Percentiles rank a stretch among this genome's conserved stretches.
Evolutionary conservation across 2,329 filamentous ascomycete species (phyloP).

Genomic region (Neopestalotiopsis clavispora): DNA sequence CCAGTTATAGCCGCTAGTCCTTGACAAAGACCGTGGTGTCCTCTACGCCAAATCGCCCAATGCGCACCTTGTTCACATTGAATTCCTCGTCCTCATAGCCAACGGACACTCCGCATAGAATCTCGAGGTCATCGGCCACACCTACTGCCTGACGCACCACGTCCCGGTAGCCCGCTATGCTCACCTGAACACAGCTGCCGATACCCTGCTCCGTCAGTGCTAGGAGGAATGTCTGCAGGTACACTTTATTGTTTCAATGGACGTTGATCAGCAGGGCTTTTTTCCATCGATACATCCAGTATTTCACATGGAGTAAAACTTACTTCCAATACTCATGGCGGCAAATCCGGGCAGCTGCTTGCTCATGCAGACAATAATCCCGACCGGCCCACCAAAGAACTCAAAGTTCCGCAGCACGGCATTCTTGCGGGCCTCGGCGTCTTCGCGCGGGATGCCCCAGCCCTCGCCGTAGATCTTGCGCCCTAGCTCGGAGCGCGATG

Average conservation of each 20-base stretch:
- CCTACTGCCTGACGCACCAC: constrained; percentile 20
- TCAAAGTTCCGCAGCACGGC: constrained; percentile 27
- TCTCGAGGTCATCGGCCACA: constrained; percentile 19
- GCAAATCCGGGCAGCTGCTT: constrained; percentile 16
- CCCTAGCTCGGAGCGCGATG: constrained; percentile 23
- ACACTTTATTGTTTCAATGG: constrained; percentile 17
- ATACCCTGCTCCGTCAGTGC: constrained; percentile 22
- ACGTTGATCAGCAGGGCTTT: not conserved
- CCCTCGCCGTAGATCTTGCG: constrained; percentile 24
- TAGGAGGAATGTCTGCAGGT: constrained; percentile 26
- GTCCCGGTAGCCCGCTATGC: constrained; percentile 23
- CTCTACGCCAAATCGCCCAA: not conserved
- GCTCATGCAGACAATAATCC: constrained; percentile 25
- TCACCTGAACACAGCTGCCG: constrained; percentile 24
- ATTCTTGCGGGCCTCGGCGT: constrained; percentile 17
- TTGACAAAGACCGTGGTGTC: constrained; percentile 6
- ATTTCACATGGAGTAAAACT: not conserved
- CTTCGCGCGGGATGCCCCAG: constrained; percentile 23
- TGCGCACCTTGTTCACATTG: constrained; percentile 19
- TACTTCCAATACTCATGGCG: constrained; percentile 24
- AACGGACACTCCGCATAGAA: constrained; percentile 24
- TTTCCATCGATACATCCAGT: not conserved
- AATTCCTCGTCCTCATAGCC: constrained; percentile 22
- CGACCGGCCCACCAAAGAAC: constrained; percentile 29
- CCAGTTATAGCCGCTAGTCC: not conserved